Evolutionary conservation across 257 asterid species (phyloP).

Genomic region (Cordia subcordata): DNA sequence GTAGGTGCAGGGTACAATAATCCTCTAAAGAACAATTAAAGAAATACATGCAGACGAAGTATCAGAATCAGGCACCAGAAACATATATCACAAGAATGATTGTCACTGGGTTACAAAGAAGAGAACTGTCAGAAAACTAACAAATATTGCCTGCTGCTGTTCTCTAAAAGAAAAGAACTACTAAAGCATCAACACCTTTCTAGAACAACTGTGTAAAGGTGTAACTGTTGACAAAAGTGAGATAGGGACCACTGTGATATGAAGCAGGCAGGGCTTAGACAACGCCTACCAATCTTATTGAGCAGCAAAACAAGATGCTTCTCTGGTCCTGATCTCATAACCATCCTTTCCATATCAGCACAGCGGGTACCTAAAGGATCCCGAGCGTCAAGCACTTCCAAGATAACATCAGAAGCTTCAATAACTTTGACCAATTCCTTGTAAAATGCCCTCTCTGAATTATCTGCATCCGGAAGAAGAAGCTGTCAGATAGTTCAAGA

Average conservation of each 20-base stretch:
- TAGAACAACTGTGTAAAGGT: not conserved
- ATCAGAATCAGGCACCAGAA: no score
- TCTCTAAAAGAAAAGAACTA: no score
- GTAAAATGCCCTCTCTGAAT: conserved; percentile 74
- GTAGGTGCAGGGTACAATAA: no score
- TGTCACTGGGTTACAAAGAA: no score
- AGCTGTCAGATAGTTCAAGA: not conserved
- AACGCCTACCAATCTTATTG: conserved; percentile 73
- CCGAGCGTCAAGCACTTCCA: conserved; percentile 98
- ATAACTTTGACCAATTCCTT: conserved; percentile 90
- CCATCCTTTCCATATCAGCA: conserved; percentile 90
- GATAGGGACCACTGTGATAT: not conserved
- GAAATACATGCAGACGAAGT: no score
- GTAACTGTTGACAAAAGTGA: not conserved
- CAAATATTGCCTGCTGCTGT: no score
- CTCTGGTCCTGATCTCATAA: conserved; percentile 63
- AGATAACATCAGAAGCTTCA: conserved; percentile 88
- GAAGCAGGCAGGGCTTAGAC: not conserved
- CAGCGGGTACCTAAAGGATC: conserved; percentile 96
- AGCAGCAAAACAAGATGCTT: conserved; percentile 84
- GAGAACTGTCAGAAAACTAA: no score
- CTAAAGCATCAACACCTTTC: no score
- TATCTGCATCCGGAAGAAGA: conserved; percentile 36
- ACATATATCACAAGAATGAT: no score
- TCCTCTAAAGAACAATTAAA: no score